phyloP scores from a whole-genome alignment of 2,329 filamentous ascomycete species.

The Coleophoma crateriformis region DNA sequence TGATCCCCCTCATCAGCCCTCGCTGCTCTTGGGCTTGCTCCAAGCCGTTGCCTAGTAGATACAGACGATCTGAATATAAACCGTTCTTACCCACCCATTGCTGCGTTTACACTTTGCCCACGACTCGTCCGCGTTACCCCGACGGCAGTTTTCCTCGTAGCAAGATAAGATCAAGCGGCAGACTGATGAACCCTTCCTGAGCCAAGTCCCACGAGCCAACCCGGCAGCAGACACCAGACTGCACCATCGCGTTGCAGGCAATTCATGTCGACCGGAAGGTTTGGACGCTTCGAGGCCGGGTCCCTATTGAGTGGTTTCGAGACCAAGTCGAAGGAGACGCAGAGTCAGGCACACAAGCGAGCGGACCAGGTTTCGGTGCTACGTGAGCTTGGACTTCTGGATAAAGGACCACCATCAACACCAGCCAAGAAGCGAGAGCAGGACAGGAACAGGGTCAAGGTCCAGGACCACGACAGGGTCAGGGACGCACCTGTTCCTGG shows the following conservation, averaged over 20 bases:
- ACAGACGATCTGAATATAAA: too few relatives aligned
- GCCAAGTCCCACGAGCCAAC: not conserved
- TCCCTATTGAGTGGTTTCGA: too few relatives aligned
- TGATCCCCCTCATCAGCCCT: too few relatives aligned
- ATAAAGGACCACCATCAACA: constrained; percentile 13
- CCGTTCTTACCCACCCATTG: too few relatives aligned
- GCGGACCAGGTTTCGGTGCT: constrained; percentile 22
- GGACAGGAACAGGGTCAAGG: constrained; percentile 18
- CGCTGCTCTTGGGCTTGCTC: too few relatives aligned
- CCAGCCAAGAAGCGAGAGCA: constrained; percentile 19
- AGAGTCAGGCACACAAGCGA: constrained; percentile 9
- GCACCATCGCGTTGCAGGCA: too few relatives aligned
- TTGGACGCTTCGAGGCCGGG: too few relatives aligned
- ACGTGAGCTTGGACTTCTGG: constrained; percentile 27
- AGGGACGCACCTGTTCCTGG: constrained; percentile 6
- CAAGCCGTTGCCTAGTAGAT: too few relatives aligned
- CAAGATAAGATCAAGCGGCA: not conserved
- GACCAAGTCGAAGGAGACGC: too few relatives aligned
- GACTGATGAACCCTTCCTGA: not conserved
- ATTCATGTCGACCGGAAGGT: too few relatives aligned
- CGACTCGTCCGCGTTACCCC: not conserved
- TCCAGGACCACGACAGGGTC: constrained; percentile 18
- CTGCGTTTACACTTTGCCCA: too few relatives aligned
- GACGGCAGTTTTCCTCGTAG: not conserved
- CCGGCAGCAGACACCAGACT: not conserved